Percentiles rank a stretch among this genome's conserved stretches.
These are phyloP conservation scores for Zopfochytrium polystomum DNA, from an alignment of 371 early-diverging fungal genomes.

Conservation along the genomic window DNA sequence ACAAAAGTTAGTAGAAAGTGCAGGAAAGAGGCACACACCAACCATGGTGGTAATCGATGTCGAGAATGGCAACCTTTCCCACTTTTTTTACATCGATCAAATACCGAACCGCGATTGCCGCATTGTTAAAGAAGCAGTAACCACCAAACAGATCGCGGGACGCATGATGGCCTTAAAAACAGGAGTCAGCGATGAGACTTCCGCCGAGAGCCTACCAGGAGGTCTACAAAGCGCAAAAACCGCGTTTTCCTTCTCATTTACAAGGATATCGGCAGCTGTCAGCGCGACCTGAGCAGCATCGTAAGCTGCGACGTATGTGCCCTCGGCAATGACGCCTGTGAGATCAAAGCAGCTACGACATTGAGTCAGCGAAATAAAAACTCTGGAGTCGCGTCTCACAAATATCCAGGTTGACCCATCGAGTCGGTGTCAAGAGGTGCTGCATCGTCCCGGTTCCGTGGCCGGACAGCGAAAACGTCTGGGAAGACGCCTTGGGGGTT, in stretches of 20 bases:
- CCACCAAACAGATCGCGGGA: conserved; percentile 64
- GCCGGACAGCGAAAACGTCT: conserved; percentile 38
- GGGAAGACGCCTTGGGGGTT: conserved; percentile 59
- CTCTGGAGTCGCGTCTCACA: no score
- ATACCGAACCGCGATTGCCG: conserved; percentile 67
- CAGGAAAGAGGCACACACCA: no score
- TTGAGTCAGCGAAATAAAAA: no score
- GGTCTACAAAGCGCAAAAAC: no score
- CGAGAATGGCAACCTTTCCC: conserved; percentile 75
- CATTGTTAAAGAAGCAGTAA: conserved; percentile 87
- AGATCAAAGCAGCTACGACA: conserved; percentile 61
- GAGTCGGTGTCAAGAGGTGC: conserved; percentile 24
- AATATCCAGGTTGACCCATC: conserved; percentile 33
- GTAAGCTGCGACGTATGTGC: conserved; percentile 65
- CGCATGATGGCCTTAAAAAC: conserved; percentile 84
- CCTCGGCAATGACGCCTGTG: conserved; percentile 57
- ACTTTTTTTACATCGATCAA: conserved; percentile 50
- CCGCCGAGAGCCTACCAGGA: no score
- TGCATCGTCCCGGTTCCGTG: conserved; percentile 5
- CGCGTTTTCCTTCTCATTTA: conserved; percentile 33
- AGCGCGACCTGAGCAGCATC: conserved; percentile 64
- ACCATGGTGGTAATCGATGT: conserved; percentile 91
- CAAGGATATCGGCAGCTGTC: conserved; percentile 56
- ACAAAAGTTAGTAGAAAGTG: no score
- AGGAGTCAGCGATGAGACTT: no score